A percentile compares a stretch with the other conserved stretches of the same genome.
These are phyloP conservation scores for Globisporangium canariense DNA, from an alignment of 352 stramenopile genomes.

Conservation along the genomic window DNA sequence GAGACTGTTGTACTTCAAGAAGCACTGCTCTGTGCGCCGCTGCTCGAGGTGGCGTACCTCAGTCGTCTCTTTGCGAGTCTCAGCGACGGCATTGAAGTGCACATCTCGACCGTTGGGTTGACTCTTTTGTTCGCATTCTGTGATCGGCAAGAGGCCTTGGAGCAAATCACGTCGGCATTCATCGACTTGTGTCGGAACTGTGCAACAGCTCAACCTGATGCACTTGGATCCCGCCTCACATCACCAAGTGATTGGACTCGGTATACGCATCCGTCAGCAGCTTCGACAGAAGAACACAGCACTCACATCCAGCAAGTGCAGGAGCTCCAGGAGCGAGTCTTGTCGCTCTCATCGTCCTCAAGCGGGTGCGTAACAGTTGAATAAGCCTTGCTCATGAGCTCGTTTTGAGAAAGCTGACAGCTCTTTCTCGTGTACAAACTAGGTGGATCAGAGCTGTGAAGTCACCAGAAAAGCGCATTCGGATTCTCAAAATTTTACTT, in stretches of 20 bases:
- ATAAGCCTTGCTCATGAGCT: background rate
- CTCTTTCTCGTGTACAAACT: background rate
- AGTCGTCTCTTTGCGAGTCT: slow-evolving; percentile 1
- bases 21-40: slow-evolving; percentile 5
- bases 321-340: slow-evolving; percentile 24
- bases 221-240: background rate
- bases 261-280: background rate
- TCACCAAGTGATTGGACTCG: slow-evolving; percentile 6
- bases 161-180: slow-evolving; percentile 25
- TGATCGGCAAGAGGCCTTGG: slow-evolving; percentile 11
- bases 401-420: background rate
- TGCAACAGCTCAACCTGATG: background rate
- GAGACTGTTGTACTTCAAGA: background rate
- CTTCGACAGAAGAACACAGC: background rate
- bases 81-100: background rate
- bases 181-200: slow-evolving; percentile 27
- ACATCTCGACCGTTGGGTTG: slow-evolving; percentile 2
- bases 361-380: slow-evolving; percentile 23
- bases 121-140: slow-evolving; percentile 22
- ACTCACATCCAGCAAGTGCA: slow-evolving; percentile 6
- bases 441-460: slow-evolving; percentile 34
- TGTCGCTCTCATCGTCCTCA: slow-evolving; percentile 32
- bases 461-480: slow-evolving; percentile 7
- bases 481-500: slow-evolving; percentile 29
- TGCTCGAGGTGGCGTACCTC: slow-evolving; percentile 12